phyloP scores from a whole-genome alignment of 495 filamentous ascomycete species.

The Letharia columbiana region DNA sequence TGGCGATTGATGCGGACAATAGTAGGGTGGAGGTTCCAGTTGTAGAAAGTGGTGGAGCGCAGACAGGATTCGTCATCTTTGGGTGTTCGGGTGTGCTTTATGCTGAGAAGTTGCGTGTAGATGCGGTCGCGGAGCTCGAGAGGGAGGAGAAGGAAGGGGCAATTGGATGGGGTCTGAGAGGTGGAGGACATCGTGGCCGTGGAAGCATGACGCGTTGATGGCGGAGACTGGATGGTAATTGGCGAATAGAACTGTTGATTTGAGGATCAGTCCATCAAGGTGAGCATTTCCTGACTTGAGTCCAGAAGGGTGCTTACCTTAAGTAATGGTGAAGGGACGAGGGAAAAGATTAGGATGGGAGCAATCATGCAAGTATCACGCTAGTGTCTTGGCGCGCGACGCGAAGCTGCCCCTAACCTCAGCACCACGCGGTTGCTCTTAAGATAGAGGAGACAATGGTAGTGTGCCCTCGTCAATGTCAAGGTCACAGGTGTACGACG shows the following conservation, averaged over 20 bases:
- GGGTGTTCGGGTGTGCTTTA: constrained; percentile 10
- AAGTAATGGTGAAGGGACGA: too few relatives aligned
- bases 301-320: too few relatives aligned
- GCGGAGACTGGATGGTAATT: not conserved
- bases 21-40: constrained; percentile 10
- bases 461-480: too few relatives aligned
- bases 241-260: not conserved
- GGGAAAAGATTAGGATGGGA: too few relatives aligned
- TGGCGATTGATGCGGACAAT: constrained; percentile 11
- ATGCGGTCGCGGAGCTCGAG: constrained; percentile 10
- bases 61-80: not conserved
- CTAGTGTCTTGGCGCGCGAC: too few relatives aligned
- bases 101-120: constrained; percentile 7
- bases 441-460: too few relatives aligned
- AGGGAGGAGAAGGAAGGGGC: constrained; percentile 13
- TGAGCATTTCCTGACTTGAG: too few relatives aligned
- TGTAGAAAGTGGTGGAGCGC: constrained; percentile 5
- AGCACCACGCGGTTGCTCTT: too few relatives aligned
- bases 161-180: not conserved
- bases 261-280: too few relatives aligned
- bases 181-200: not conserved
- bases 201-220: not conserved
- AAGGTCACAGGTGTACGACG: too few relatives aligned
- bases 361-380: too few relatives aligned
- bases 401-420: too few relatives aligned